Evolutionary conservation across 2,329 filamentous ascomycete species (phyloP), one percentile per base, ranked within the genome.

Genomic region (Epichloe gansuensis): DNA sequence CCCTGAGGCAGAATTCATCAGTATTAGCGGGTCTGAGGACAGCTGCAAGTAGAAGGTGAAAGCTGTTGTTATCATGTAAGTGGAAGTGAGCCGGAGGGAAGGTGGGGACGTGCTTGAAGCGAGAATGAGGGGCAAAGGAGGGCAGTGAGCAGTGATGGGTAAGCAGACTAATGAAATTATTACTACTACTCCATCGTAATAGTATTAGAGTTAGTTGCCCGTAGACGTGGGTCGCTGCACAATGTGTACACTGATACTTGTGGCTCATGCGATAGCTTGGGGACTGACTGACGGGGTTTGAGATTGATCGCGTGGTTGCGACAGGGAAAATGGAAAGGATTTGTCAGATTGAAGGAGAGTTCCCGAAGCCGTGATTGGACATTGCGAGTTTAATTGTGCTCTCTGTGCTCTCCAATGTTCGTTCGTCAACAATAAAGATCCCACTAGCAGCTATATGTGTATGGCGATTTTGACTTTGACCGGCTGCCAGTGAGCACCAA

Each of bases 21-120:
- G 39, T 43, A 13, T 52, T 39, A 52, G 50, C 38, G 35, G 35
- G 15, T 41, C 38, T 17, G 38, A 21, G 3, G 39, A 50, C 6
- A 44, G 52, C 50, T 56, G 34, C 28, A 52, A 37, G 44, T n/a
- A 50, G 50, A 46, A 49, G 50, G 52, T 56, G 47, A 39, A 45
- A 54, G 39, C 44, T 45, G 50, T 51, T 13, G 48, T 34, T 21
- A 37, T 47, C 47, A 38, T 50, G 37, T 44, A 50, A 31, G 43
- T 44, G 31, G 43, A 39, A 38, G 34, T 39, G 37, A 34, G 48
- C 25, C 5, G 43, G 11, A 47, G 38, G 38, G 13, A 11, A 50
- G 35, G 31, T 46, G 52, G 43, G 37, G 50, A 11, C 9, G 31
- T 31, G 31, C 31, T 4, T 31, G 42, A 31, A 37, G 45, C 4